Conservation (phyloP, 495 filamentous ascomycete genomes). For the Penicillium paradoxum region DNA sequence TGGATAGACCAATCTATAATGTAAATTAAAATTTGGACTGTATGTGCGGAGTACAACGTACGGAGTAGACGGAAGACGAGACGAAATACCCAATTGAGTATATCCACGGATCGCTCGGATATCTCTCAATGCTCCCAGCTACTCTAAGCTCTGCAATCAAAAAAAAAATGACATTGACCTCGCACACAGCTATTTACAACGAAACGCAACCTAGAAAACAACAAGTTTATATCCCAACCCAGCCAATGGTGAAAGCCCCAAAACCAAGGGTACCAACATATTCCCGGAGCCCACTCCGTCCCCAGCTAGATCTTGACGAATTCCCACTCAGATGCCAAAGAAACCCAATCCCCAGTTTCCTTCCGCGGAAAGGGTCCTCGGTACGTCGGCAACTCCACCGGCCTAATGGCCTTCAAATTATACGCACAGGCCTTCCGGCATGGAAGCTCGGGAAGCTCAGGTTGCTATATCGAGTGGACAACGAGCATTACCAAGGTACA, state of each 20-base stretch:
- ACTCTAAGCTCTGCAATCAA: no score
- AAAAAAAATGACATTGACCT: no score
- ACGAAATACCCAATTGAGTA: no score
- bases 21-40: no score
- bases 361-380: constrained; percentile 2
- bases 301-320: not conserved
- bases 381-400: constrained; percentile 1
- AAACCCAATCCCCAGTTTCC: not conserved
- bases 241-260: not conserved
- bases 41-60: no score
- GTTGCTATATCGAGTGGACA: not conserved
- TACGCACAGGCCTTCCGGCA: not conserved
- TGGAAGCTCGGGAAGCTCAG: not conserved
- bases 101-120: no score
- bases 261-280: no score
- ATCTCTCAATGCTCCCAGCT: no score
- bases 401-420: not conserved
- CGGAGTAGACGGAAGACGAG: no score
- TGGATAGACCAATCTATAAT: no score
- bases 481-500: not conserved
- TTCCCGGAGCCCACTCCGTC: not conserved
- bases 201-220: no score
- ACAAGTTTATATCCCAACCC: not conserved
- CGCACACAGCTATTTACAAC: no score
- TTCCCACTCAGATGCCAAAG: not conserved